Conservation (phyloP, 768 basidiomycete genomes). For the Suillus paluster region DNA sequence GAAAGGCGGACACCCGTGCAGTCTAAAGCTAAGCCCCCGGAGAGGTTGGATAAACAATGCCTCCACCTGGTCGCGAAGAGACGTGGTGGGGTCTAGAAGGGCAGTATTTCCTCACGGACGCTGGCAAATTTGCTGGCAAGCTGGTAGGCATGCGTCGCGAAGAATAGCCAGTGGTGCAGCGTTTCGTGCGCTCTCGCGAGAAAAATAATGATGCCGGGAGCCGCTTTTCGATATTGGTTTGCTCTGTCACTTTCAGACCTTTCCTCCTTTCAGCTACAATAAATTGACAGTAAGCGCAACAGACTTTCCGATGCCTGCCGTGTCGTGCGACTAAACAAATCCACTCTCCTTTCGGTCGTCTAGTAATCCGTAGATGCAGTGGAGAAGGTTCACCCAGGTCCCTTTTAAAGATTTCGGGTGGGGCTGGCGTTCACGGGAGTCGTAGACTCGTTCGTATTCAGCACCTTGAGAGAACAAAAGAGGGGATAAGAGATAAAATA, state of each 20-base stretch:
- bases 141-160: neutral
- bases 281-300: neutral
- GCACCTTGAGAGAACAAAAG: neutral
- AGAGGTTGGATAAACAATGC: constrained; percentile 4
- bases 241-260: neutral
- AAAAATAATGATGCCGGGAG: neutral
- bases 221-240: neutral
- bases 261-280: neutral
- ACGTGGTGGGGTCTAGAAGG: neutral
- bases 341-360: neutral
- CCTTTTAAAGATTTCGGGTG: constrained; percentile 1
- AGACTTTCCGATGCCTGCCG: neutral
- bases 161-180: constrained; percentile 1
- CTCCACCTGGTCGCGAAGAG: neutral
- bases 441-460: too few relatives aligned
- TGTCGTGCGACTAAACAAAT: neutral
- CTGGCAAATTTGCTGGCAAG: neutral
- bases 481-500: neutral
- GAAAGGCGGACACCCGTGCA: neutral
- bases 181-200: neutral
- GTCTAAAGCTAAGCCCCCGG: neutral
- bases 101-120: neutral
- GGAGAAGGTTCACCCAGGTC: neutral
- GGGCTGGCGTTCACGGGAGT: neutral
- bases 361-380: neutral